Base-by-base conservation (phyloP, 1,284 basidiomycete species). In the Puccinia coronata region DNA sequence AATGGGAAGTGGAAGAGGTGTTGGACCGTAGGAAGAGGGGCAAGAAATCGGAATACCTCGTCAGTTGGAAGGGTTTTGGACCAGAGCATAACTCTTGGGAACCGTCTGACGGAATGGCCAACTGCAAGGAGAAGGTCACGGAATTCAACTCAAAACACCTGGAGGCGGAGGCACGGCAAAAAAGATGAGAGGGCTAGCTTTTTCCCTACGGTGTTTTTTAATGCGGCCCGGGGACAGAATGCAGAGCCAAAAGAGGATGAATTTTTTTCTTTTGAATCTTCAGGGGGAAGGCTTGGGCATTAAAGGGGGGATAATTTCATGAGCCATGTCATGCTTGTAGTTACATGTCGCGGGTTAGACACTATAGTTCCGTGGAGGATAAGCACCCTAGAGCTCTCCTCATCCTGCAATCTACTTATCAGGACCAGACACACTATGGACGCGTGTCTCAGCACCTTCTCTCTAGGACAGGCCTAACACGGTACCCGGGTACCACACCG, bases 1-100 rank as follows among this genome's bases (percentile, higher is more conserved):
- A 69, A 69, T 69, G 16, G 25, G 65, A 69, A 69, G 65, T 69
- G 23, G 65, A 41, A 43, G 65, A 23, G 18, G 28, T 69, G 4
- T 41, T 69, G n/a, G 36, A 69, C 9, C 11, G 65, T 16, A 34
- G 65, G 31, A 65, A 1, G 0, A 65, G 12, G 1, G 34, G 18
- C 9, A 47, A 47, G 51, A 53, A 53, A 6, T n/a, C 1, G 31
- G 55, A 65, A 28, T 65, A 65, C 5, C 2, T 65, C 16, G 16
- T 65, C 20, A 65, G 39, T 28, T 65, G 61, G 61, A 65, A 65
- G n/a, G 61, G 61, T 3, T 65, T n/a, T 31, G 39, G 6, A 1
- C 20, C 61, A 65, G 39, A 28, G 31, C 20, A 65, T 23, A 65
- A 65, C 39, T 65, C 25, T 23, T 65, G 16, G 61, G 61, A 65